phyloP scores from a whole-genome alignment of 2,329 filamentous ascomycete species.

The Ceratocystis variospora region DNA sequence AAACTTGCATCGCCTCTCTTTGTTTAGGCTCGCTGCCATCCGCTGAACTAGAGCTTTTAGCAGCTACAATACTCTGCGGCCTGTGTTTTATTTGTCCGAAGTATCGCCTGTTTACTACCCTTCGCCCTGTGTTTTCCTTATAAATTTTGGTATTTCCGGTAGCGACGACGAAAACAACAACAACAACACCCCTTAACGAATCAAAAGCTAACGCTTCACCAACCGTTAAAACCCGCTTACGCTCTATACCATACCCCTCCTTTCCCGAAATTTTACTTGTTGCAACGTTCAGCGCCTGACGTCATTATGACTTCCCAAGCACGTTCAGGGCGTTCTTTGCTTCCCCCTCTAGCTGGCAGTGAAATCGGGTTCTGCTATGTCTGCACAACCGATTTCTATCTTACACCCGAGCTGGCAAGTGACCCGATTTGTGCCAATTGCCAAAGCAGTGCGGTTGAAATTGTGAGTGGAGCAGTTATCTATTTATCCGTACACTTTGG shows the following conservation, averaged over 20 bases:
- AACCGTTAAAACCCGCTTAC: not conserved
- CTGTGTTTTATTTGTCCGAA: not conserved
- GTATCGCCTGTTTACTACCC: not conserved
- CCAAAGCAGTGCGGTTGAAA: conserved; percentile 65
- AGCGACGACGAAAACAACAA: not conserved
- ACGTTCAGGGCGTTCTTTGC: not conserved
- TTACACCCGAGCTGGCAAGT: conserved; percentile 39
- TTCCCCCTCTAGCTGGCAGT: not conserved
- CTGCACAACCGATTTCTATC: conserved; percentile 70
- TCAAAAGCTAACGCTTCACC: too few relatives aligned
- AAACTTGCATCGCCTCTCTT: not conserved
- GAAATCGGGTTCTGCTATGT: conserved; percentile 61
- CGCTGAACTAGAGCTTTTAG: not conserved
- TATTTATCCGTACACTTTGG: not conserved
- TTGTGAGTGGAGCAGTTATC: conserved; percentile 43
- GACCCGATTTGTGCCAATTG: conserved; percentile 66
- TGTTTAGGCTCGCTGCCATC: not conserved
- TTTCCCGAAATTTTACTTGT: not conserved
- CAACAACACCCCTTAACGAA: too few relatives aligned
- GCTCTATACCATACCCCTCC: not conserved
- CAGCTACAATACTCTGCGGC: not conserved
- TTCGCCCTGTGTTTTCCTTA: not conserved
- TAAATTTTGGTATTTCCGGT: not conserved
- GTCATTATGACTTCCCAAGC: conserved; percentile 8
- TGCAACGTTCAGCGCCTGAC: not conserved